Conservation (phyloP, 345 rosid genomes). For the Eucalyptus leucophloia region DNA sequence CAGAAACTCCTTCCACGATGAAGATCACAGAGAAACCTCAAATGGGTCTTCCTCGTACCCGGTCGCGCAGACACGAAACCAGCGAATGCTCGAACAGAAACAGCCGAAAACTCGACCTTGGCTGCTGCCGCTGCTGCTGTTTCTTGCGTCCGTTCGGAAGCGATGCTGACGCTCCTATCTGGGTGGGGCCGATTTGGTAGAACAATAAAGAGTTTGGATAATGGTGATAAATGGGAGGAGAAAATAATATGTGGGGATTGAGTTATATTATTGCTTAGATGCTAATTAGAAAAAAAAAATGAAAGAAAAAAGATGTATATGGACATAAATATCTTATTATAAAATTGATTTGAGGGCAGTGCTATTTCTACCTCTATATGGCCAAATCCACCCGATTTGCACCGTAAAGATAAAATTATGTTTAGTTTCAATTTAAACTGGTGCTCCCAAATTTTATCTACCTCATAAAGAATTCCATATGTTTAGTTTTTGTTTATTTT, state of each 20-base stretch:
- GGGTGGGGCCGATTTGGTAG: neutral
- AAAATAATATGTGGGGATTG: neutral
- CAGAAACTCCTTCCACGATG: neutral
- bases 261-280: neutral
- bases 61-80: neutral
- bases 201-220: neutral
- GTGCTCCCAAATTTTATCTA: neutral
- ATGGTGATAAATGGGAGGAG: neutral
- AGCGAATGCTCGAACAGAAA: neutral
- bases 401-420: neutral
- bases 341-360: neutral
- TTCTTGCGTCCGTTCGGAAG: neutral
- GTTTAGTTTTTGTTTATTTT: neutral
- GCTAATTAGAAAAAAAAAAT: neutral
- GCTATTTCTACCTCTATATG: too few relatives aligned
- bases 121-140: neutral
- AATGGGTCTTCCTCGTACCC: neutral
- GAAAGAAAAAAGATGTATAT: neutral
- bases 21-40: neutral
- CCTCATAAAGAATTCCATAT: neutral
- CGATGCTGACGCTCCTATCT: neutral
- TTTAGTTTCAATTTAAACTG: neutral
- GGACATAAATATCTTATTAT: neutral
- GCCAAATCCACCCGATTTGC: fast-evolving
- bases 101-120: neutral